phyloP scores from a whole-genome alignment of 257 asterid genomes.

The Capsicum chinense region DNA sequence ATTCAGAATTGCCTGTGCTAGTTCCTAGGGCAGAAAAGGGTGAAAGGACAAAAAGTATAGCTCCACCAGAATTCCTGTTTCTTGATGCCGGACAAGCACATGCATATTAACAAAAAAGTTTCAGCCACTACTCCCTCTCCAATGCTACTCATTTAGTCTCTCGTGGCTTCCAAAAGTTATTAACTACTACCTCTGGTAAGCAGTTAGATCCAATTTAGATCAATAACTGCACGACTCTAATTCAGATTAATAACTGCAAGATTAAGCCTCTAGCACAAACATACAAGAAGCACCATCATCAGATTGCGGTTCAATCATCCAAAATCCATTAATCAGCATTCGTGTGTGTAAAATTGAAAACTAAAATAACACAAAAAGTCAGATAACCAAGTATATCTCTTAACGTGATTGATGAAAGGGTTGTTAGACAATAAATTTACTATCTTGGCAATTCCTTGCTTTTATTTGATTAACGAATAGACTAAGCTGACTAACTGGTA shows the following conservation, averaged over 20 bases:
- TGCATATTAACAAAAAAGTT: neutral
- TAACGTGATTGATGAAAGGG: neutral
- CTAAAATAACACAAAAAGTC: neutral
- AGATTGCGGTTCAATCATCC: neutral
- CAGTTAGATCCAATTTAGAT: neutral
- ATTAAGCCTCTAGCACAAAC: neutral
- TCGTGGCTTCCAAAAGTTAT: neutral
- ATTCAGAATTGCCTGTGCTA: neutral
- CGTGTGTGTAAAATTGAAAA: neutral
- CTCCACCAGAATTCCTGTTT: neutral
- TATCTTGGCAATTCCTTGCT: neutral
- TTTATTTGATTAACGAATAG: neutral
- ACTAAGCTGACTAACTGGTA: neutral
- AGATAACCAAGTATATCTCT: neutral
- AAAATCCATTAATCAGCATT: neutral
- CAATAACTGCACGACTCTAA: neutral
- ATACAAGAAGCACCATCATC: neutral
- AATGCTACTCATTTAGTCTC: neutral
- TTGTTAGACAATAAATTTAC: neutral
- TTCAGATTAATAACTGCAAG: neutral
- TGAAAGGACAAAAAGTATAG: neutral
- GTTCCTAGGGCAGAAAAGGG: slow-evolving; percentile 1
- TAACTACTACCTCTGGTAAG: neutral
- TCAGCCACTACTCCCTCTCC: neutral
- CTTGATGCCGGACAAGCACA: neutral